These are phyloP conservation scores for Eimeria sp. DNA, from an alignment of 169 alveolate species.

Conservation along the genomic window DNA sequence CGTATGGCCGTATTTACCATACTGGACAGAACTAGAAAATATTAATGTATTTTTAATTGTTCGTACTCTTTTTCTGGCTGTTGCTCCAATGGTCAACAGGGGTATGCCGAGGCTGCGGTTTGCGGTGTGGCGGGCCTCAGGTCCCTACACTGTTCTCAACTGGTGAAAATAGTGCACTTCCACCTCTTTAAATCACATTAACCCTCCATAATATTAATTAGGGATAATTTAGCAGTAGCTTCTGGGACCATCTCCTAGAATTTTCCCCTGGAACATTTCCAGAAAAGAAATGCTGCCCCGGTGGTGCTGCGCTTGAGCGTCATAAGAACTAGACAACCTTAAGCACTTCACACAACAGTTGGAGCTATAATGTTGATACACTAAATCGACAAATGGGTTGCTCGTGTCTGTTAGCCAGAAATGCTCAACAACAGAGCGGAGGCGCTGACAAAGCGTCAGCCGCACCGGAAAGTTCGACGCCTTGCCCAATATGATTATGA, in stretches of 20 bases:
- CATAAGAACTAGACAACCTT: background rate
- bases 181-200: background rate
- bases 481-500: background rate
- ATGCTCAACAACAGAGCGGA: background rate
- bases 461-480: background rate
- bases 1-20: background rate
- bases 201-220: too few species aligned
- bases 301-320: background rate
- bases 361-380: background rate
- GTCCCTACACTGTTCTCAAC: background rate
- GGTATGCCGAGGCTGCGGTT: background rate
- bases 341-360: background rate
- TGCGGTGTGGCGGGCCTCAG: background rate
- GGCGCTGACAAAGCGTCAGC: background rate
- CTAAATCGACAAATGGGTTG: background rate
- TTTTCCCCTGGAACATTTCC: background rate
- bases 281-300: background rate
- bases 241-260: too few species aligned
- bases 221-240: background rate
- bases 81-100: conserved; percentile 5
- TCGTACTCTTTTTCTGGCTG: background rate
- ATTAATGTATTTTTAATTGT: background rate
- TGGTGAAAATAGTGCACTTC: background rate
- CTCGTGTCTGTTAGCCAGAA: background rate
- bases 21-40: background rate